Evolutionary conservation across 129 eudicot genomes (phyloP), one percentile per base, ranked within the genome.

Genomic region (Pulicaria dysenterica): DNA sequence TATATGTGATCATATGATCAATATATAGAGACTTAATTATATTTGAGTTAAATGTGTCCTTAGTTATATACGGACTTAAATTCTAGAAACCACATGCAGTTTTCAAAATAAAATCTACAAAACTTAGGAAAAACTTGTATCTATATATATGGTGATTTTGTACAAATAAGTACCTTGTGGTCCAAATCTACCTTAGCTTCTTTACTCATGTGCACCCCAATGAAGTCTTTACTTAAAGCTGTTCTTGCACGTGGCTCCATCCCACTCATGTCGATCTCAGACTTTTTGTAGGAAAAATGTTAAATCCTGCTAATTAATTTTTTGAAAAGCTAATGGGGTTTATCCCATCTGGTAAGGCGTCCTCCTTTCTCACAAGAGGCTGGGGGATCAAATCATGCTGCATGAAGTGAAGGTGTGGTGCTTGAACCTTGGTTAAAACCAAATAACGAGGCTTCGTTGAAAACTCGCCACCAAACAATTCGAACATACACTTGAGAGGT

Each of bases 121-220:
- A 14, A 68, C 47, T 50, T 37, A 53, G 48, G 48, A 10, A 15
- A 68, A 38, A 7, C 17, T 10, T 37, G n/a, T 34, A 54, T 13
- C 2, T 11, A 57, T 51, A 11, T 55, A 36, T 66, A 58, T 57
- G 56, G 50, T 53, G 77, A 62, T 51, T 77, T 69, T 44, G 71
- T 77, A 70, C 77, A 31, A 61, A 56, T 42, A n/a, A n/a, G n/a
- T n/a, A n/a, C 50, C 64, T 61, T 69, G 72, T 61, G 81, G 81
- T 69, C 81, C 82, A 78, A 78, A 51, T 69, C 69, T 77, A 69
- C 49, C 66, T n/a, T 68, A 54, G 14, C 15, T 24, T 24, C 67
- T 61, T 13, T 58, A 24, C 50, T 78, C 82, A 70, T 78, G 82
- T 78, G 82, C 82, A 70, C 58, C 81, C 76, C 76, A 77, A 60